Conservation (phyloP, 2,329 filamentous ascomycete genomes). For the Karstenula rhodostoma region DNA sequence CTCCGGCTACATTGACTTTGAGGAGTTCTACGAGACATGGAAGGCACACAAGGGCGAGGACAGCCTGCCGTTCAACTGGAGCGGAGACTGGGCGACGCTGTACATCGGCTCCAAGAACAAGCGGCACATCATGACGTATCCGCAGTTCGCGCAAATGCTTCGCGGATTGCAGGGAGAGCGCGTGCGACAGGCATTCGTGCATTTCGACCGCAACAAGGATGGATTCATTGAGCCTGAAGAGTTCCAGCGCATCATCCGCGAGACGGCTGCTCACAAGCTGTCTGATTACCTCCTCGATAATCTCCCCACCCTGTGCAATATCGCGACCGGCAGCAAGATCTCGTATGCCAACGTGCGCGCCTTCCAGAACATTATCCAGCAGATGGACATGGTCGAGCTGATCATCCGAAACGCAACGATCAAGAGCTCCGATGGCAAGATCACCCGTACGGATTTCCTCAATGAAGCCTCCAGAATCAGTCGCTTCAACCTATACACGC, state of each 20-base stretch:
- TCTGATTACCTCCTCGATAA: constrained; percentile 95
- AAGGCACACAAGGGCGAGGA: constrained; percentile 86
- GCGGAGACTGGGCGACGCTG: constrained; percentile 93
- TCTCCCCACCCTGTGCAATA: constrained; percentile 92
- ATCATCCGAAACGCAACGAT: constrained; percentile 86
- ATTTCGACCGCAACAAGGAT: constrained; percentile 89
- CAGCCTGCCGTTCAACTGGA: constrained; percentile 94
- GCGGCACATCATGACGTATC: constrained; percentile 91
- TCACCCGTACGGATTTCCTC: constrained; percentile 91
- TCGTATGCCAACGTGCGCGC: constrained; percentile 97
- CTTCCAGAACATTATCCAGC: constrained; percentile 96
- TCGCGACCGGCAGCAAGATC: constrained; percentile 88
- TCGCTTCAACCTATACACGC: constrained; percentile 94
- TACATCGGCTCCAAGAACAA: constrained; percentile 90
- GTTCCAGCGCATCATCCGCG: constrained; percentile 94
- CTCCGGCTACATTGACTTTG: constrained; percentile 86
- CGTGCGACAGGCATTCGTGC: constrained; percentile 92
- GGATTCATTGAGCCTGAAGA: constrained; percentile 96
- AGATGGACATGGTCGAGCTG: constrained; percentile 97
- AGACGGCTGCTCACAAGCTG: constrained; percentile 94
- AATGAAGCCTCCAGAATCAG: constrained; percentile 92
- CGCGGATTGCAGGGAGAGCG: constrained; percentile 94
- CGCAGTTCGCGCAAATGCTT: constrained; percentile 97
- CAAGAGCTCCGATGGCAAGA: constrained; percentile 88
- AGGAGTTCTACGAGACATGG: constrained; percentile 85